Evolutionary conservation across 108 stramenopile genomes (phyloP), one percentile per base, ranked within the genome.

Genomic region (Chaetoceros tenuissimus): DNA sequence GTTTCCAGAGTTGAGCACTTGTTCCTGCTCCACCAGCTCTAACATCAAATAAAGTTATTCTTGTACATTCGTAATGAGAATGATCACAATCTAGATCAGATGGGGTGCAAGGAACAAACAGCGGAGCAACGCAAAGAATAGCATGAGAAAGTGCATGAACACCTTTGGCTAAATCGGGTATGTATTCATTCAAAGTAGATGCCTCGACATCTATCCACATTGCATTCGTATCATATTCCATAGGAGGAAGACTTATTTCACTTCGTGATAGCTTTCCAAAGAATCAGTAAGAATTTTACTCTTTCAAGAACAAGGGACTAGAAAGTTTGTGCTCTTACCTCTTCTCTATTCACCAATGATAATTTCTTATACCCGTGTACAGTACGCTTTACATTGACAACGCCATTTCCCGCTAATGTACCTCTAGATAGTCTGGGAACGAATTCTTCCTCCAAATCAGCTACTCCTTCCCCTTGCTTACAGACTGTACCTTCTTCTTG

Each of bases 111-210:
- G 90, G 78, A 0, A 91, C 86, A 64, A 91, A 94, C 26, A 94
- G 69, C 24, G 96, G 94, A 29, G 92, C 82, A 40, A 96, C 87
- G 19, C 92, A 86, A 10, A 95, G 68, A 45, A 98, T 56, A 3
- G 94, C 92, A 69, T 98, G 97, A 8, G 81, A 87, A 0, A 94
- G 62, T 18, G 94, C 96, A 73, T 98, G 97, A 2, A 95, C 76
- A 1, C 97, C 95, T 26, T 66, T 58, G 55, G 83, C 82, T 61
- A 71, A 92, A 45, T 67, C 55, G 2, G 28, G 25, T 23, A 87
- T 54, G 13, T 77, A 50, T 21, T 57, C 70, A 30, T 51, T 48
- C 2, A 92, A 58, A 30, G 52, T 57, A n/a, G 56, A 26, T 7
- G 85, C 78, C 51, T 84, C 82, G 21, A 89, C 64, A 64, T 98